Conservation (phyloP, 1,284 basidiomycete genomes). For the Baeospora myosura region DNA sequence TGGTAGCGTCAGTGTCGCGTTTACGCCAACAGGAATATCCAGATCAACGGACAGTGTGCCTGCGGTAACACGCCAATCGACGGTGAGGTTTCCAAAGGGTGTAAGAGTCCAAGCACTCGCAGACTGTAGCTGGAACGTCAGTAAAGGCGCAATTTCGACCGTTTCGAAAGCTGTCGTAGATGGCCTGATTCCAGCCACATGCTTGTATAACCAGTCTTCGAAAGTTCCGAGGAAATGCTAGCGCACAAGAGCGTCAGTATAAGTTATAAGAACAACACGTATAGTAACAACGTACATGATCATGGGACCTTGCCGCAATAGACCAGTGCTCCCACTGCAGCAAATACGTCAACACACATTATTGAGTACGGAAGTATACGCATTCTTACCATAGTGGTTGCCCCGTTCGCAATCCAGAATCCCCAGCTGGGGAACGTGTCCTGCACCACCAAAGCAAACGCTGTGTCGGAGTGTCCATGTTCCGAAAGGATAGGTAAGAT, state of each 20-base stretch:
- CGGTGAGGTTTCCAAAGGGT: conserved; percentile 22
- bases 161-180: conserved; percentile 20
- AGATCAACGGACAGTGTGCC: conserved; percentile 14
- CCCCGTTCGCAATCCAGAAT: conserved; percentile 23
- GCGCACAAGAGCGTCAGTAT: neutral
- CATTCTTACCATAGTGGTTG: conserved; percentile 19
- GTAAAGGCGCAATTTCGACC: conserved; percentile 17
- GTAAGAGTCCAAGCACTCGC: conserved; percentile 20
- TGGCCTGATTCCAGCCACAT: conserved; percentile 20
- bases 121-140: conserved; percentile 14
- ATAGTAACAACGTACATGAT: conserved; percentile 18
- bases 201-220: conserved; percentile 23
- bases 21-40: conserved; percentile 20
- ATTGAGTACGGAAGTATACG: neutral
- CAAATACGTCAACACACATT: neutral
- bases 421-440: conserved; percentile 24
- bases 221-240: conserved; percentile 24
- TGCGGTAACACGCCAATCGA: conserved; percentile 15
- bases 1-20: conserved; percentile 16
- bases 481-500: conserved; percentile 19
- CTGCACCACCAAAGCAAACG: conserved; percentile 19
- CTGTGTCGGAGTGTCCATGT: conserved; percentile 18
- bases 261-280: neutral
- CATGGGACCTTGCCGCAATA: conserved; percentile 20
- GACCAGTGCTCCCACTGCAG: conserved; percentile 23